Conservation (phyloP, 768 basidiomycete genomes). For the Hericium rajendrae region DNA sequence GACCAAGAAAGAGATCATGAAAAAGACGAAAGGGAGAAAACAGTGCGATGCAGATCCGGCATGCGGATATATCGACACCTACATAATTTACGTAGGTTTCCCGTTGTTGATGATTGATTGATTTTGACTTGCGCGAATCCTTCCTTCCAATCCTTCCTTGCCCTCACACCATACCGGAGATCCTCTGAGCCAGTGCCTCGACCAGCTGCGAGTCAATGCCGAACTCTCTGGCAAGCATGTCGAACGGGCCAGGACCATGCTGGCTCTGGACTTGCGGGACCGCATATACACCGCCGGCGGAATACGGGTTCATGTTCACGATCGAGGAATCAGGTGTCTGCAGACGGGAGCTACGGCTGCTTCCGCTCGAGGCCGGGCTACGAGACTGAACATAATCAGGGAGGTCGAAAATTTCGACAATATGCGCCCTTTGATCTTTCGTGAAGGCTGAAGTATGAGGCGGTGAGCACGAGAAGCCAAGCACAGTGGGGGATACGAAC, state of each 20-base stretch:
- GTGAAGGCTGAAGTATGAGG: slow-evolving; percentile 8
- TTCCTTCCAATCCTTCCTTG: no score
- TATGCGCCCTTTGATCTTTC: slow-evolving; percentile 6
- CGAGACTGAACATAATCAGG: slow-evolving; percentile 8
- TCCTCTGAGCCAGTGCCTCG: slow-evolving; percentile 50
- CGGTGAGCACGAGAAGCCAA: no score
- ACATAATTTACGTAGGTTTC: no score
- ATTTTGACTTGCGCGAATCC: no score
- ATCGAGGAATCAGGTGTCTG: slow-evolving; percentile 9
- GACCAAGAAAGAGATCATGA: no score
- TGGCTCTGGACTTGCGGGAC: background rate
- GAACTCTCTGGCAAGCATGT: slow-evolving; percentile 62
- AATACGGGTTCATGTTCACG: background rate
- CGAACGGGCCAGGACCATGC: slow-evolving; percentile 22
- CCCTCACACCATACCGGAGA: slow-evolving; percentile 11
- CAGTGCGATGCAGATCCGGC: no score
- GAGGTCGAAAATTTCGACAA: slow-evolving; percentile 3
- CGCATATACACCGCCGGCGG: background rate
- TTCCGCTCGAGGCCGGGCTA: slow-evolving; percentile 12
- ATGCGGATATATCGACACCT: no score
- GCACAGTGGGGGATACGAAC: background rate
- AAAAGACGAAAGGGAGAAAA: no score
- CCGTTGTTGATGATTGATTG: no score
- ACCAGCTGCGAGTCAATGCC: slow-evolving; percentile 63
- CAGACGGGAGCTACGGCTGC: slow-evolving; percentile 9